These are phyloP conservation scores for Chytridium lagenaria DNA, from an alignment of 371 early-diverging fungal genomes.

Conservation along the genomic window DNA sequence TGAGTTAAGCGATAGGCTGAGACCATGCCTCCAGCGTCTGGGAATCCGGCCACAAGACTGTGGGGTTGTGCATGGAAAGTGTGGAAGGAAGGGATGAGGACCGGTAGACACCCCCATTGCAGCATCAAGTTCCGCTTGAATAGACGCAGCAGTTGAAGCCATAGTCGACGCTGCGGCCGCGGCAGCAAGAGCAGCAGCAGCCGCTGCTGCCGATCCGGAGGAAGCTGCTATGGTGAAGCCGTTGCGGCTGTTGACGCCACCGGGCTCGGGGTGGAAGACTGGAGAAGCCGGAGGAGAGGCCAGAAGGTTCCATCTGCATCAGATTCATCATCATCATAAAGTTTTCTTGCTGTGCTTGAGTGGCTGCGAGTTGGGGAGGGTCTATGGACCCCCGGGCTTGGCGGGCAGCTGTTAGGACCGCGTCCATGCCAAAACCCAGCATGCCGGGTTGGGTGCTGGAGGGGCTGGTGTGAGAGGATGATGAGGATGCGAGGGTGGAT, in stretches of 20 bases:
- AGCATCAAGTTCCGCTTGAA: conserved; percentile 7
- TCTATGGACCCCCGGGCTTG: not conserved
- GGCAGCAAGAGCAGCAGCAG: not conserved
- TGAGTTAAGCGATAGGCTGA: no score
- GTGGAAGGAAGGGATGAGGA: no score
- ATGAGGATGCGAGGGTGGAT: not conserved
- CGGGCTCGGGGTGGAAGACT: not conserved
- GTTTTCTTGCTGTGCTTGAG: not conserved
- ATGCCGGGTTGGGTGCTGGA: not conserved
- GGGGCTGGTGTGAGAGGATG: not conserved
- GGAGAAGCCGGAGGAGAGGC: not conserved
- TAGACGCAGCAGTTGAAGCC: not conserved
- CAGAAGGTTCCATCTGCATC: conserved; percentile 4
- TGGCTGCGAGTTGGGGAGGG: not conserved
- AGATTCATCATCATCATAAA: conserved; percentile 14
- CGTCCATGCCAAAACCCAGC: not conserved
- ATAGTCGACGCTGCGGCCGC: no score
- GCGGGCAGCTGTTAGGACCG: not conserved
- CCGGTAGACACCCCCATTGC: not conserved
- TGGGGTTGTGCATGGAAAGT: no score
- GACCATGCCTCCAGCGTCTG: no score
- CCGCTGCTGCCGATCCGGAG: not conserved
- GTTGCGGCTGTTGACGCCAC: not conserved
- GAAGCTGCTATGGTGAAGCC: not conserved
- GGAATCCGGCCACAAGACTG: no score